Percentiles rank a stretch among this genome's conserved stretches.
These are phyloP conservation scores for Coniferiporia weirii DNA, from an alignment of 1,284 basidiomycete genomes.

Conservation along the genomic window DNA sequence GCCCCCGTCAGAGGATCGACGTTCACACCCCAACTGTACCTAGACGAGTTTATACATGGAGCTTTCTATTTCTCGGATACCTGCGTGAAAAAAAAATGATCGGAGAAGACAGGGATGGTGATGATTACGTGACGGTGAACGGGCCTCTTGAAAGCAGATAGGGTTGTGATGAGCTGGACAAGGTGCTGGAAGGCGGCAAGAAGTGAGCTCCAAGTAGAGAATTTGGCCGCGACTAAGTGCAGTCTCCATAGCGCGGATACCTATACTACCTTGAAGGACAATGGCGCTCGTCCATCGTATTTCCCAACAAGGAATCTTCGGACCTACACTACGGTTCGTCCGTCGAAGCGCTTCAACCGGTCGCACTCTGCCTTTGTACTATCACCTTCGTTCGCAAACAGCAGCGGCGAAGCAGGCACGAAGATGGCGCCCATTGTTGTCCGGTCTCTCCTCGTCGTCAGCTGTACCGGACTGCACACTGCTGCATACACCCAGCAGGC, in stretches of 20 bases:
- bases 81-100: neutral
- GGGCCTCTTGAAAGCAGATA: constrained; percentile 10
- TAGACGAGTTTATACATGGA: neutral
- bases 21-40: neutral
- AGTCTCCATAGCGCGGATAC: constrained; percentile 17
- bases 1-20: neutral
- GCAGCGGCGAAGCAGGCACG: constrained; percentile 14
- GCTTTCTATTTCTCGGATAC: neutral
- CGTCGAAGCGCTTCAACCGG: constrained; percentile 2
- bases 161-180: constrained; percentile 14
- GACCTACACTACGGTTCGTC: constrained; percentile 4
- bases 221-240: constrained; percentile 10
- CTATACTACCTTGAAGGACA: constrained; percentile 17
- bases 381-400: neutral
- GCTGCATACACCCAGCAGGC: neutral
- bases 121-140: neutral
- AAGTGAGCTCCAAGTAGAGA: constrained; percentile 15
- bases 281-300: constrained; percentile 7
- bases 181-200: constrained; percentile 8
- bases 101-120: neutral
- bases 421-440: constrained; percentile 18
- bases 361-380: constrained; percentile 10
- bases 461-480: constrained; percentile 4
- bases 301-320: constrained; percentile 11
- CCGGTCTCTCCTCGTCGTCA: constrained; percentile 12